phyloP scores from a whole-genome alignment of 345 rosid genomes.

The Rubroshorea leprosula region DNA sequence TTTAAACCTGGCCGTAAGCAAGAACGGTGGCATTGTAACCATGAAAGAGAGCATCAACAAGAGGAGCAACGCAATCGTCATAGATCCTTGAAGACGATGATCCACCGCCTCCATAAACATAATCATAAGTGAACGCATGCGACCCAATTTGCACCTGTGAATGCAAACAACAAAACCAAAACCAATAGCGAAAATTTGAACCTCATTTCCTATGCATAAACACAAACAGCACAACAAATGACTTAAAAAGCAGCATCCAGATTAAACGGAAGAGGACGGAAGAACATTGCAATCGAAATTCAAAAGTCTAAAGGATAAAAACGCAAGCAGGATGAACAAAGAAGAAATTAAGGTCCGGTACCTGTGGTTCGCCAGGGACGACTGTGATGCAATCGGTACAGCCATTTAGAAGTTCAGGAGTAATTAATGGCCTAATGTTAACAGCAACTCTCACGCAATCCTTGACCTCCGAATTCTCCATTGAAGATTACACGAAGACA shows the following conservation, averaged over 20 bases:
- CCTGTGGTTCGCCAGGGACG: slow-evolving; percentile 88
- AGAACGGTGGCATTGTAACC: slow-evolving; percentile 96
- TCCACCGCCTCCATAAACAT: slow-evolving; percentile 53
- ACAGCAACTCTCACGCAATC: slow-evolving; percentile 86
- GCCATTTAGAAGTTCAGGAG: slow-evolving; percentile 78
- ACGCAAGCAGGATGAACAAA: background rate
- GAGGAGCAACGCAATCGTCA: slow-evolving; percentile 73
- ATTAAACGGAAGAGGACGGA: no score
- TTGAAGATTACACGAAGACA: slow-evolving; percentile 9
- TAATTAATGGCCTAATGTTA: slow-evolving; percentile 80
- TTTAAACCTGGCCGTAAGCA: slow-evolving; percentile 90
- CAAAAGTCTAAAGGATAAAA: slow-evolving; percentile 1
- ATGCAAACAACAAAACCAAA: background rate
- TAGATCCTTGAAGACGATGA: slow-evolving; percentile 45
- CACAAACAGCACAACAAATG: background rate
- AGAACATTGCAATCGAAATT: no score
- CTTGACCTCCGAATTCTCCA: slow-evolving; percentile 51
- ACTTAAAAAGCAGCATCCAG: no score
- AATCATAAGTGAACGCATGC: slow-evolving; percentile 79
- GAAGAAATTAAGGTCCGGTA: slow-evolving; percentile 9
- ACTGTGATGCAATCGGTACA: slow-evolving; percentile 88
- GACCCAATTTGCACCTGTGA: slow-evolving; percentile 81
- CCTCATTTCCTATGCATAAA: background rate
- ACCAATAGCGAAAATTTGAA: background rate
- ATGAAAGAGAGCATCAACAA: slow-evolving; percentile 74